phyloP scores from a whole-genome alignment of 2,329 filamentous ascomycete species.

The Scytalidium sp. region DNA sequence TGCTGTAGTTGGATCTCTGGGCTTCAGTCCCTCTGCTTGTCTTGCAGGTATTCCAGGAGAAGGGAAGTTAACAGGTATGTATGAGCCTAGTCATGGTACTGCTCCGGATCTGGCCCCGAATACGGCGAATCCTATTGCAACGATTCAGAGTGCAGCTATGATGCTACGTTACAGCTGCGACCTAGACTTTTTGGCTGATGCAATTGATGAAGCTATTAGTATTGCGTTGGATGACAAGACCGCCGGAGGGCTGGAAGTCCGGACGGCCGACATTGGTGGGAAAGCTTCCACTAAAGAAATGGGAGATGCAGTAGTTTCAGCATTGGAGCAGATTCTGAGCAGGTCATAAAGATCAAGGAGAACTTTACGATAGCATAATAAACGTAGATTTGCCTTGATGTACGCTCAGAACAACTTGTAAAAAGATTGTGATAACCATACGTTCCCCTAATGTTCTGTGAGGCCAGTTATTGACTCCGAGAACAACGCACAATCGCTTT shows the following conservation, averaged over 20 bases:
- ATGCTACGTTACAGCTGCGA: conserved; percentile 89
- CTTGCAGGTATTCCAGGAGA: conserved; percentile 46
- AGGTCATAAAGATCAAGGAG: neutral
- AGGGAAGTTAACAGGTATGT: conserved; percentile 82
- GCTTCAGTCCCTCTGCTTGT: conserved; percentile 4
- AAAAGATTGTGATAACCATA: neutral
- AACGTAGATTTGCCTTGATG: no score
- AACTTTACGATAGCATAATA: neutral
- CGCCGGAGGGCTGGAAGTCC: conserved; percentile 46
- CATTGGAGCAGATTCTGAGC: neutral
- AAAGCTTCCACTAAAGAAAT: conserved; percentile 21
- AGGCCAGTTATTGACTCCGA: neutral
- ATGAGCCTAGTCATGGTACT: conserved; percentile 89
- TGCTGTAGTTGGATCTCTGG: conserved; percentile 11
- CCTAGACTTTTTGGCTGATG: conserved; percentile 68
- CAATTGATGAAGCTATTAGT: conserved; percentile 76
- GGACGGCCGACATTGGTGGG: conserved; percentile 81
- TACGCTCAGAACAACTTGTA: no score
- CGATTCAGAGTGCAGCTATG: conserved; percentile 90
- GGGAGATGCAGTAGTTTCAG: neutral
- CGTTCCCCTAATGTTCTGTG: neutral
- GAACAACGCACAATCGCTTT: neutral
- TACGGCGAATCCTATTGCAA: conserved; percentile 86
- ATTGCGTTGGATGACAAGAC: conserved; percentile 64
- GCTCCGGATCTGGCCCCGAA: conserved; percentile 92